A percentile compares a stretch with the other conserved stretches of the same genome.
Evolutionary conservation across 768 basidiomycete species (phyloP).

Genomic region (Lentinula edodes): DNA sequence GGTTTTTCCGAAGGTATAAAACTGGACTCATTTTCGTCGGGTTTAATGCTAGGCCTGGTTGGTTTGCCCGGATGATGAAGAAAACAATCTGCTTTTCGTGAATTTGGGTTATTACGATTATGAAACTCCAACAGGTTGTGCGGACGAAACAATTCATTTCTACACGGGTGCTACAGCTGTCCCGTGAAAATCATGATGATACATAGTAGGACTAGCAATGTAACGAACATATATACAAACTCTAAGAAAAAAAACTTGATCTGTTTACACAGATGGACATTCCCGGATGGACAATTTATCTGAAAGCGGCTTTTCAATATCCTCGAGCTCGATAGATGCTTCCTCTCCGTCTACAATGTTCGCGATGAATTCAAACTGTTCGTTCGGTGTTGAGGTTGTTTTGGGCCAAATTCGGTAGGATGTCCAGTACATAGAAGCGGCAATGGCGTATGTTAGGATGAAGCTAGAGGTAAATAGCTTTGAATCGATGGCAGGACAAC

Average conservation of each 20-base stretch:
- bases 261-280: background rate
- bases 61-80: slow-evolving; percentile 38
- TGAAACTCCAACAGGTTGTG: slow-evolving; percentile 52
- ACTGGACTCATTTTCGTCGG: background rate
- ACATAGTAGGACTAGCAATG: background rate
- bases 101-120: background rate
- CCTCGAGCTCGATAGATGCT: background rate
- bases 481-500: background rate
- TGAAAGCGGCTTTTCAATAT: background rate
- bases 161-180: slow-evolving; percentile 4
- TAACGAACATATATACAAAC: background rate
- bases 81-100: slow-evolving; percentile 14
- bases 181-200: background rate
- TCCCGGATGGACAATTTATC: background rate
- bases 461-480: background rate
- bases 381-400: background rate
- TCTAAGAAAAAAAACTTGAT: background rate
- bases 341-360: slow-evolving; percentile 4
- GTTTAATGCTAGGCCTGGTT: slow-evolving; percentile 36
- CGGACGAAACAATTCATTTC: slow-evolving; percentile 30
- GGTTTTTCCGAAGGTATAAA: background rate
- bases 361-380: slow-evolving; percentile 7
- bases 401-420: slow-evolving; percentile 7
- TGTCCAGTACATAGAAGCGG: slow-evolving; percentile 4
- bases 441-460: slow-evolving; percentile 8